Base-by-base conservation (phyloP, 176 grass and related monocot genomes). In the Lolium rigidum region DNA sequence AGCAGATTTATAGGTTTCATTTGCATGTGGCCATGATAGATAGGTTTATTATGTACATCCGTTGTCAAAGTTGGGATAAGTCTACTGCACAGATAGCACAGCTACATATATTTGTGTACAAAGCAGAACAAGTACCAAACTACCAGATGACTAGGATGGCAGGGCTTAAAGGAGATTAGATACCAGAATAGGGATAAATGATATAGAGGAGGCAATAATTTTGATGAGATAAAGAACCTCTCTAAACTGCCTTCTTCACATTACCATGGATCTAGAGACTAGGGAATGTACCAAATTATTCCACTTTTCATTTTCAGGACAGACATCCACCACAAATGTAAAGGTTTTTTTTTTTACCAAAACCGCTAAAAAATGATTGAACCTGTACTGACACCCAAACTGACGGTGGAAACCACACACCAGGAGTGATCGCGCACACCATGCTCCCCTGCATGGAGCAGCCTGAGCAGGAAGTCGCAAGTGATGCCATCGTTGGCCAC, bases 21-120 rank as follows among this genome's bases (percentile, higher is more conserved):
- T 76, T 78, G 55, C 75, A 38, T 58, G 5, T 1, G n/a, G 18
- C 48, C n/a, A 44, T 8, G 22, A 5, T 20, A 26, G 6, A 77
- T 51, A 77, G 59, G 62, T 74, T 74, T 61, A 10, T 63, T 71
- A 47, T 48, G 78, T 55, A 31, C 24, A 79, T 59, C 17, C 71
- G 17, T 60, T 44, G 7, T 70, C 28, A 68, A 56, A 68, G 31
- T 51, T 51, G 16, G 17, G 47, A 37, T 7, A 26, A 68, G 28
- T 37, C 6, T 16, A 68, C 38, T 17, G 6, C 13, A 8, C 63
- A 37, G 2, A 35, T 66, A 66, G 2, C 63, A 66, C 5, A 11
- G 26, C 28, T 66, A 66, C 63, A 66, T 31, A 35, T 66, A 66
- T 66, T 66, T 66, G 62, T 66, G 35, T 7, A 66, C 2, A 28